These are phyloP conservation scores for Chlamydomonas schloesseri DNA, from an alignment of 139 green algal species.

Conservation along the genomic window DNA sequence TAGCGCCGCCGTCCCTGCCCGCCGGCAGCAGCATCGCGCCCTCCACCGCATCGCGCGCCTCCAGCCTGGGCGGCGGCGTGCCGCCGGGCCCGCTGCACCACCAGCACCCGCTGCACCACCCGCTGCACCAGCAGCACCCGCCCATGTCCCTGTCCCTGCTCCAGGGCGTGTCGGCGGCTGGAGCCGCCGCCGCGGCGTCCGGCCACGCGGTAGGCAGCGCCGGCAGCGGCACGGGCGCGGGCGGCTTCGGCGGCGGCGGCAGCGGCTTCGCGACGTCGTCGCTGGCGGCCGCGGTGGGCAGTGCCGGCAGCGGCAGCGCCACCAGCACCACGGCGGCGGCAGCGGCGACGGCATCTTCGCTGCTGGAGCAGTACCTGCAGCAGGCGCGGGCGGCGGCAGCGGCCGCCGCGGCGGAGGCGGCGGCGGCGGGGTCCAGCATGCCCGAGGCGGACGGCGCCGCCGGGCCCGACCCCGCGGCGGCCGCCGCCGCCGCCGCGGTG, in stretches of 20 bases:
- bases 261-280: not conserved
- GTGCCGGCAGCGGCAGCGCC: not conserved
- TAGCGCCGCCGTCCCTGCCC: not conserved
- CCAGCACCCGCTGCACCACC: not conserved
- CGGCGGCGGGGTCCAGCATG: not conserved
- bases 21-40: not conserved
- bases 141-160: no score
- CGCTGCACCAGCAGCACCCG: not conserved
- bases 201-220: not conserved
- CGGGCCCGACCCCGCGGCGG: no score
- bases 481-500: no score
- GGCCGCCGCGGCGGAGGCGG: not conserved
- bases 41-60: not conserved
- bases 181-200: no score
- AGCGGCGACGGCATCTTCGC: no score
- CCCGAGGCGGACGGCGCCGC: no score
- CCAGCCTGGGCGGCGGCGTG: slow-evolving; percentile 2
- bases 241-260: not conserved
- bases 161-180: no score
- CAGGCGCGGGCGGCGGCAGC: not conserved
- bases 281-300: not conserved
- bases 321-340: no score
- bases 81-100: not conserved
- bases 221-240: not conserved
- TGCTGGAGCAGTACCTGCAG: not conserved